These are phyloP conservation scores for Ulota crispa DNA, from an alignment of 225 moss, liverwort and hornwort genomes.

Conservation along the genomic window DNA sequence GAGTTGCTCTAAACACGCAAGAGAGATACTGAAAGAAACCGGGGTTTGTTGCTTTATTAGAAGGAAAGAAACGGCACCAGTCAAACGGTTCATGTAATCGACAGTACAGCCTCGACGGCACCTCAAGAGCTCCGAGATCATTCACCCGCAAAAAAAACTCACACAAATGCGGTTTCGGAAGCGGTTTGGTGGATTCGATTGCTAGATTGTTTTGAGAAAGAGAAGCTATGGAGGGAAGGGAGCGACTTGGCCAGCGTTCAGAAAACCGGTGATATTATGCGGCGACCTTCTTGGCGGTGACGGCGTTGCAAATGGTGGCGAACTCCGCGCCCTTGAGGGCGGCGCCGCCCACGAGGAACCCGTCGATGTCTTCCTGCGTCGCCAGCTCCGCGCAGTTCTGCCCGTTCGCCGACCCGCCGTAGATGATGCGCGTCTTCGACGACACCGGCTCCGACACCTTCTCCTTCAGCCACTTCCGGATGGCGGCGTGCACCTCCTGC, in stretches of 20 bases:
- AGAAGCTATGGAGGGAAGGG: too few relatives aligned
- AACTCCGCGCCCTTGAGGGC: slow-evolving; percentile 81
- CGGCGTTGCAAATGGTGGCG: slow-evolving; percentile 78
- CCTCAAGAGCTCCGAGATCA: neutral
- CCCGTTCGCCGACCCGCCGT: slow-evolving; percentile 77
- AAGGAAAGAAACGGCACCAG: neutral
- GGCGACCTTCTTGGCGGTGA: slow-evolving; percentile 64
- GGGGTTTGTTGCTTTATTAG: neutral
- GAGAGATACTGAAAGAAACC: neutral
- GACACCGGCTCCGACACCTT: slow-evolving; percentile 55
- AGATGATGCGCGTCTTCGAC: slow-evolving; percentile 67
- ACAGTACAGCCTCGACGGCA: neutral
- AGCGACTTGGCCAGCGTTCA: too few relatives aligned
- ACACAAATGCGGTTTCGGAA: neutral
- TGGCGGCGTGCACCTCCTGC: slow-evolving; percentile 74
- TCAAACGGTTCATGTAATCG: neutral
- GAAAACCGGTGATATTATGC: slow-evolving; percentile 5
- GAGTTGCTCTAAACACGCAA: too few relatives aligned
- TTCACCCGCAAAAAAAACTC: neutral
- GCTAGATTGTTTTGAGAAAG: too few relatives aligned
- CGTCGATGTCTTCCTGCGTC: slow-evolving; percentile 75
- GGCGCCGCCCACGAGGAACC: slow-evolving; percentile 87
- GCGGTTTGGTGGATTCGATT: neutral
- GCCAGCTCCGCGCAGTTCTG: slow-evolving; percentile 72
- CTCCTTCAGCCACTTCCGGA: slow-evolving; percentile 67